Percentiles rank a stretch among this genome's conserved stretches.
Evolutionary conservation across 805 yeast species (phyloP).

Genomic region (Lipomyces kockii): DNA sequence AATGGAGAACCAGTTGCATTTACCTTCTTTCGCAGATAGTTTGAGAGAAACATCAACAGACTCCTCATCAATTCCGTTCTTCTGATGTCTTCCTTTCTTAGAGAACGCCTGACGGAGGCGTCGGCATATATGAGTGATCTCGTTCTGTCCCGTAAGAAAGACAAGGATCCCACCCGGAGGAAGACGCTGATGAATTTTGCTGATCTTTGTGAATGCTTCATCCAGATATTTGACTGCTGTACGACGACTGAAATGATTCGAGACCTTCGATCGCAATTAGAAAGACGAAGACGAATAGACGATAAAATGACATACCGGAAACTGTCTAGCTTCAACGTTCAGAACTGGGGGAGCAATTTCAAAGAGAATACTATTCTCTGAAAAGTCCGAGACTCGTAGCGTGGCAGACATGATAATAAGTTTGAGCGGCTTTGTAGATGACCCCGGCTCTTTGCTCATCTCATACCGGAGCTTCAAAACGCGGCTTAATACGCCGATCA

Average conservation of each 20-base stretch:
- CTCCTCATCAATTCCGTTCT: conserved; percentile 38
- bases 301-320: conserved; percentile 52
- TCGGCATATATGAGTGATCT: conserved; percentile 77
- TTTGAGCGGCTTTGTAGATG: conserved; percentile 68
- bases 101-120: conserved; percentile 73
- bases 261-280: conserved; percentile 51
- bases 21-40: conserved; percentile 39
- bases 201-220: conserved; percentile 81
- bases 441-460: conserved; percentile 44
- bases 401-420: conserved; percentile 97
- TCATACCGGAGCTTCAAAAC: conserved; percentile 70
- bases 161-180: conserved; percentile 95
- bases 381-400: conserved; percentile 86
- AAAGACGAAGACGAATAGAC: background rate
- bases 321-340: conserved; percentile 90
- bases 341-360: conserved; percentile 79
- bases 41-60: conserved; percentile 36
- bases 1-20: conserved; percentile 39
- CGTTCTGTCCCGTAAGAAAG: conserved; percentile 93
- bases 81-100: conserved; percentile 45
- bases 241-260: conserved; percentile 82
- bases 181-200: conserved; percentile 80
- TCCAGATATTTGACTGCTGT: conserved; percentile 81
- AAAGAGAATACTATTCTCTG: conserved; percentile 77
- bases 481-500: conserved; percentile 93